phyloP scores from a whole-genome alignment of 2,329 filamentous ascomycete species.

The Lojkania enalia region DNA sequence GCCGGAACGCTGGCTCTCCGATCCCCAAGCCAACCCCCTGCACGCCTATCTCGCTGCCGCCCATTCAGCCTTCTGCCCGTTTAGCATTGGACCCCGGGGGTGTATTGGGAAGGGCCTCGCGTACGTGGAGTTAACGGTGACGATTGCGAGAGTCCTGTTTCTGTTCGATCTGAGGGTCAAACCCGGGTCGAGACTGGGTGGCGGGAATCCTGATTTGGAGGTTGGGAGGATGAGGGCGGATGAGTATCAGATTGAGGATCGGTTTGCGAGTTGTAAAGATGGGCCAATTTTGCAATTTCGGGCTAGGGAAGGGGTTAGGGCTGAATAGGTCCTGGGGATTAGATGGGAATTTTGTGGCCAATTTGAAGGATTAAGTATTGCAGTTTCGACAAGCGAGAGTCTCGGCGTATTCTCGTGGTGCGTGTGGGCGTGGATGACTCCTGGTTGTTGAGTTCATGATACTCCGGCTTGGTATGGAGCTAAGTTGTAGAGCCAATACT shows the following conservation, averaged over 20 bases:
- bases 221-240: slow-evolving; percentile 34
- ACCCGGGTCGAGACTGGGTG: slow-evolving; percentile 38
- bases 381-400: no score
- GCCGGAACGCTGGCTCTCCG: slow-evolving; percentile 44
- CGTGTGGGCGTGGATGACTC: no score
- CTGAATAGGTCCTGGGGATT: no score
- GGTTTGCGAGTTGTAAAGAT: slow-evolving; percentile 73
- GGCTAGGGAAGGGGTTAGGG: no score
- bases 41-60: slow-evolving; percentile 47
- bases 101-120: slow-evolving; percentile 74
- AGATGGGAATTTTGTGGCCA: no score
- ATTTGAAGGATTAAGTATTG: no score
- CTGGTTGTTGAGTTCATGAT: no score
- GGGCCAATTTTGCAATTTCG: slow-evolving; percentile 66
- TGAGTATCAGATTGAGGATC: slow-evolving; percentile 73
- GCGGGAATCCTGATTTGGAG: slow-evolving; percentile 35
- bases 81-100: slow-evolving; percentile 69
- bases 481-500: no score
- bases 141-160: slow-evolving; percentile 64
- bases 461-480: no score
- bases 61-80: slow-evolving; percentile 73
- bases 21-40: slow-evolving; percentile 34
- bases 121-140: slow-evolving; percentile 67
- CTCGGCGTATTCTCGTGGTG: no score
- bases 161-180: slow-evolving; percentile 59